Percentiles rank a stretch among this genome's conserved stretches.
phyloP scores from a whole-genome alignment of 345 rosid species.

The Linum usitatissimum region DNA sequence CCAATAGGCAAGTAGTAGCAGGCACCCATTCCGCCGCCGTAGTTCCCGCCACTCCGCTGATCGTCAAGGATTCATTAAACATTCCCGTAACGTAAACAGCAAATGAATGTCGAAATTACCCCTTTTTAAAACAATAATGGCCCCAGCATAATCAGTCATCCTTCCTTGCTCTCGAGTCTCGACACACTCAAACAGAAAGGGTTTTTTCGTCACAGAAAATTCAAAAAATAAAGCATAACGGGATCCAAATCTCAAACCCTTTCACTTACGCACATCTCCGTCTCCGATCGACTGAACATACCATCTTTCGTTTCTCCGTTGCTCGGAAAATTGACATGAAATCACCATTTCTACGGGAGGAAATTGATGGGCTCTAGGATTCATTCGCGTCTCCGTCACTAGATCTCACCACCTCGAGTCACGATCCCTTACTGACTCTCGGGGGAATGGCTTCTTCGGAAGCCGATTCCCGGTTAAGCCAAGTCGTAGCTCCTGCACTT shows the following conservation, averaged over 20 bases:
- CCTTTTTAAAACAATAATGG: too few relatives aligned
- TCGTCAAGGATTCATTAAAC: neutral
- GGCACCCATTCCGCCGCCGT: neutral
- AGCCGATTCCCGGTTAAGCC: conserved; percentile 92
- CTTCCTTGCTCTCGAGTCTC: neutral
- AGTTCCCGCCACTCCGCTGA: neutral
- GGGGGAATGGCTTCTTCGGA: conserved; percentile 99
- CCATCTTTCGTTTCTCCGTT: too few relatives aligned
- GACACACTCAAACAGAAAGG: conserved; percentile 6
- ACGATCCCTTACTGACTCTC: conserved; percentile 26
- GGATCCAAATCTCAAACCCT: conserved; percentile 37
- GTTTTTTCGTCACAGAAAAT: conserved; percentile 15
- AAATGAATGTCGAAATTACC: neutral
- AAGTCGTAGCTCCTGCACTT: conserved; percentile 59
- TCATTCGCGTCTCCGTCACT: conserved; percentile 8
- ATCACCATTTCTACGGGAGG: conserved; percentile 3
- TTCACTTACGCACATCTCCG: neutral
- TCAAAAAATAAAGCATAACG: conserved; percentile 12
- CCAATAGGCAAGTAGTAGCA: neutral
- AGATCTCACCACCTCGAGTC: conserved; percentile 38
- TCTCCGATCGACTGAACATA: neutral
- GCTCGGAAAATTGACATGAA: conserved; percentile 1
- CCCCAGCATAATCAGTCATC: too few relatives aligned
- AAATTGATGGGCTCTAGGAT: conserved; percentile 5
- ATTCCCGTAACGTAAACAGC: neutral